Evolutionary conservation across 345 rosid genomes (phyloP).

Genomic region (Diplotaxis tenuifolia): DNA sequence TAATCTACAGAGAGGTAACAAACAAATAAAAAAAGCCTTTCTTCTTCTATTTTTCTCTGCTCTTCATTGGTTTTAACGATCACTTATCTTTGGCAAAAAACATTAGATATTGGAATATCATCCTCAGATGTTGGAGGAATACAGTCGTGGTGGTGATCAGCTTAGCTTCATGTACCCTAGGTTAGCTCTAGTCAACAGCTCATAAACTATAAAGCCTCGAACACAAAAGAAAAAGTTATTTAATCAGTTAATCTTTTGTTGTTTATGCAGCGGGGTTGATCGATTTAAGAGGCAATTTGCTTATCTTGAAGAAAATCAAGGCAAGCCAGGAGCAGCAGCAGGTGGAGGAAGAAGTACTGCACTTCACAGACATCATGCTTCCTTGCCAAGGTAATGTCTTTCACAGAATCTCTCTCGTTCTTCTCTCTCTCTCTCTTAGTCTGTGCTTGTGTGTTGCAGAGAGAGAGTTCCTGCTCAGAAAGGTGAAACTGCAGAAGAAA

Average conservation of each 20-base stretch:
- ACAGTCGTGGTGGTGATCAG: constrained; percentile 36
- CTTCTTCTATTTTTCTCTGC: background rate
- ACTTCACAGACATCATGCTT: constrained; percentile 89
- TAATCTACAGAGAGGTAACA: background rate
- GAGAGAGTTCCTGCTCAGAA: constrained; percentile 72
- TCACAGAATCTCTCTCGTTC: background rate
- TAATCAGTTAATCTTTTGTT: background rate
- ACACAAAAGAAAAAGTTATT: background rate
- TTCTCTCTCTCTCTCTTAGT: background rate
- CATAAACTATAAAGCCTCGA: background rate
- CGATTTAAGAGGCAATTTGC: constrained; percentile 96
- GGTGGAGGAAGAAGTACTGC: constrained; percentile 48
- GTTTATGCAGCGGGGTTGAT: constrained; percentile 80
- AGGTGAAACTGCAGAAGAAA: constrained; percentile 43
- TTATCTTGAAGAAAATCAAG: constrained; percentile 84
- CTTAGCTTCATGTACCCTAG: constrained; percentile 97
- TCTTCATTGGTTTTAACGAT: constrained; percentile 18
- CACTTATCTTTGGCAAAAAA: constrained; percentile 14
- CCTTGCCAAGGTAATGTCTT: constrained; percentile 74
- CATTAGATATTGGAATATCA: constrained; percentile 91
- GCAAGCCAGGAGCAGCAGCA: constrained; percentile 58
- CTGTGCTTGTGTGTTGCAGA: constrained; percentile 40
- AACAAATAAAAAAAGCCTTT: background rate
- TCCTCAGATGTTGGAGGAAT: constrained; percentile 92
- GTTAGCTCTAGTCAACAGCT: constrained; percentile 38